These are phyloP conservation scores for Phalaenopsis aphrodite DNA, from an alignment of 106 monocot species.

Conservation along the genomic window DNA sequence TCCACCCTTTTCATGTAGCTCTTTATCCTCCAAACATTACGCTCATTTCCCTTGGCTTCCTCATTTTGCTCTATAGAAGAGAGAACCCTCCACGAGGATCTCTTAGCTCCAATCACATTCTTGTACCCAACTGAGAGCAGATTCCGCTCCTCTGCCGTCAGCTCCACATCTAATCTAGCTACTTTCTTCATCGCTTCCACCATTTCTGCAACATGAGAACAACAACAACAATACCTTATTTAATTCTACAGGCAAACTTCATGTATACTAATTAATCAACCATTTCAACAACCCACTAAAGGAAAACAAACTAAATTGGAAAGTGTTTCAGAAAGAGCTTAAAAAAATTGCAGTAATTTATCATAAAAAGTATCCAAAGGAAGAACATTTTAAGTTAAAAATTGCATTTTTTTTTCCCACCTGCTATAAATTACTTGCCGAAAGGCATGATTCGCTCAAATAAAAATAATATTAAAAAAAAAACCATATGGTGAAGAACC, in stretches of 20 bases:
- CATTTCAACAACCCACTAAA: too few relatives aligned
- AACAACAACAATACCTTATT: not conserved
- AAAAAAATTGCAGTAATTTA: too few relatives aligned
- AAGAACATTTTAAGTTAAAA: too few relatives aligned
- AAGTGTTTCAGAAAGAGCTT: too few relatives aligned
- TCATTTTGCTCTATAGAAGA: constrained; percentile 12
- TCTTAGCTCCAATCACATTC: constrained; percentile 16
- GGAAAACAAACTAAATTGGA: too few relatives aligned
- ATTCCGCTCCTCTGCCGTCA: constrained; percentile 13
- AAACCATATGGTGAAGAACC: not conserved
- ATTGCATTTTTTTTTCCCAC: not conserved
- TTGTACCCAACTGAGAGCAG: constrained; percentile 12
- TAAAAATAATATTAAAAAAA: not conserved
- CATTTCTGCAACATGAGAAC: constrained; percentile 10
- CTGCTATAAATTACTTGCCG: not conserved
- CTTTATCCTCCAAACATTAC: constrained; percentile 13
- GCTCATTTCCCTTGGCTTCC: constrained; percentile 12
- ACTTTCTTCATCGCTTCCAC: constrained; percentile 20
- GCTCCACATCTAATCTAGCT: constrained; percentile 19
- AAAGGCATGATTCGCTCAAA: not conserved
- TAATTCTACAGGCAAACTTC: not conserved
- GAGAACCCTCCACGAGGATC: constrained; percentile 15
- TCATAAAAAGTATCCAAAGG: not conserved
- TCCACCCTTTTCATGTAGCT: constrained; percentile 40
- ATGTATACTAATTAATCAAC: not conserved